Evolutionary conservation across 768 basidiomycete species (phyloP).

Genomic region (Pisolithus marmoratus): DNA sequence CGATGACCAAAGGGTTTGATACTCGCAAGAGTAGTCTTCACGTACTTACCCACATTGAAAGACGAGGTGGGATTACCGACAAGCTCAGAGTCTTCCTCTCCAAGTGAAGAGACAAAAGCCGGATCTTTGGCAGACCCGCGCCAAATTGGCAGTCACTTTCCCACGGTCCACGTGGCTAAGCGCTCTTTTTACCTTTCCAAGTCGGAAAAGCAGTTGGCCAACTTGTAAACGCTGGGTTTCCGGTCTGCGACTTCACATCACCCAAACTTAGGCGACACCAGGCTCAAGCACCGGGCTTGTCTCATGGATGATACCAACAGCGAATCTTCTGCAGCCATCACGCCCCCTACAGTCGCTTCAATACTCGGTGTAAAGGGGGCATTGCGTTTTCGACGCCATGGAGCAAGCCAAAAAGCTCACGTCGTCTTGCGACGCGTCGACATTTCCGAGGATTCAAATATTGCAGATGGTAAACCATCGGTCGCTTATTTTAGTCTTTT

Average conservation of each 20-base stretch:
- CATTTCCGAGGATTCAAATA: conserved; percentile 38
- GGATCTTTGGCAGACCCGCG: not conserved
- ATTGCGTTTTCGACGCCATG: conserved; percentile 63
- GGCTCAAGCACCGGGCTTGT: conserved; percentile 10
- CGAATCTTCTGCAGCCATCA: conserved; percentile 27
- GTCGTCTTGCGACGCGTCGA: conserved; percentile 60
- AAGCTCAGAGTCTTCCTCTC: too few relatives aligned
- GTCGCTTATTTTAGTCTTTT: conserved; percentile 58
- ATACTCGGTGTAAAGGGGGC: conserved; percentile 56
- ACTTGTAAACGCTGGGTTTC: conserved; percentile 3
- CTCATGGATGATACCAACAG: conserved; percentile 34
- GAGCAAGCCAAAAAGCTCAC: conserved; percentile 62
- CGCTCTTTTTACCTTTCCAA: conserved; percentile 4
- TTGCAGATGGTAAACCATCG: conserved; percentile 33
- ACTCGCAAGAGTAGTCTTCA: too few relatives aligned
- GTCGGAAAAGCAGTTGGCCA: conserved; percentile 7
- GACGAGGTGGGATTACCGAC: too few relatives aligned
- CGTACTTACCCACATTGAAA: not conserved
- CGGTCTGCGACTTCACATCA: conserved; percentile 6
- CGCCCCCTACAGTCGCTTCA: conserved; percentile 39
- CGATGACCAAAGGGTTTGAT: too few relatives aligned
- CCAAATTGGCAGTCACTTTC: not conserved
- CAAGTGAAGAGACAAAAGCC: not conserved
- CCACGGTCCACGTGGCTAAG: conserved; percentile 18
- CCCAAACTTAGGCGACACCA: conserved; percentile 4